Percentiles rank a stretch among this genome's conserved stretches.
These are phyloP conservation scores for Talaromyces sp. DNA, from an alignment of 2,329 filamentous ascomycete species.

Conservation along the genomic window DNA sequence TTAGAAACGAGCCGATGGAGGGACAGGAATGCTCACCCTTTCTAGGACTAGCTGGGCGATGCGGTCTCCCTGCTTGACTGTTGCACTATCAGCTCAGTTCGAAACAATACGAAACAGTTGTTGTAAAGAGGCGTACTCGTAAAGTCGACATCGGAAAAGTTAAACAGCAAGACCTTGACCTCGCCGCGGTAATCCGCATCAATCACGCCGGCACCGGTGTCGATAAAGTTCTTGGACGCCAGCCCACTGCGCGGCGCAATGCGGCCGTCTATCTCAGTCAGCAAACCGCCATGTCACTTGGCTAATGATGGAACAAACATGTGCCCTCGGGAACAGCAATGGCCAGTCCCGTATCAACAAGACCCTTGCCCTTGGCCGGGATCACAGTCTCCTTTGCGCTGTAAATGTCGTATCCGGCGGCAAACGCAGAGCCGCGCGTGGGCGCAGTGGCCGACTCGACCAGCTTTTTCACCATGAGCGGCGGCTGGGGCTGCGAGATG, in stretches of 20 bases:
- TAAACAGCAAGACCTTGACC: slow-evolving; percentile 92
- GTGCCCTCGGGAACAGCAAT: slow-evolving; percentile 88
- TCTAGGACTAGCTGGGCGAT: slow-evolving; percentile 92
- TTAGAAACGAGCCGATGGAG: neutral
- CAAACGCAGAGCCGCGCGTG: slow-evolving; percentile 80
- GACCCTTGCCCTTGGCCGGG: slow-evolving; percentile 72
- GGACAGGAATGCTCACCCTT: slow-evolving; percentile 45
- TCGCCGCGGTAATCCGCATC: slow-evolving; percentile 95
- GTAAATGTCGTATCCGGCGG: slow-evolving; percentile 93
- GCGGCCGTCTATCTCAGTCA: slow-evolving; percentile 64
- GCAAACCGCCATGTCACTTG: neutral
- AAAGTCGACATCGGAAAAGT: slow-evolving; percentile 80
- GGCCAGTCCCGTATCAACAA: slow-evolving; percentile 86
- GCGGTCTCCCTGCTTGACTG: slow-evolving; percentile 76
- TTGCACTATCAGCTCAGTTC: neutral
- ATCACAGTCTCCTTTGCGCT: slow-evolving; percentile 67
- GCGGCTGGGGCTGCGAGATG: slow-evolving; percentile 50
- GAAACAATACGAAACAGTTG: neutral
- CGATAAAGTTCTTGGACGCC: slow-evolving; percentile 90
- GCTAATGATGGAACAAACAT: slow-evolving; percentile 48
- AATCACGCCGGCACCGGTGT: slow-evolving; percentile 92
- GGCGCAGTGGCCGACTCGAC: slow-evolving; percentile 72
- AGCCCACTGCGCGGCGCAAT: slow-evolving; percentile 88
- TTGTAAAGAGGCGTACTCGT: slow-evolving; percentile 25
- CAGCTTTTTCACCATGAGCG: slow-evolving; percentile 83